Percentiles rank a stretch among this genome's conserved stretches.
Conservation (phyloP, 805 yeast species). For the Ogataea nakhonphanomensis region DNA sequence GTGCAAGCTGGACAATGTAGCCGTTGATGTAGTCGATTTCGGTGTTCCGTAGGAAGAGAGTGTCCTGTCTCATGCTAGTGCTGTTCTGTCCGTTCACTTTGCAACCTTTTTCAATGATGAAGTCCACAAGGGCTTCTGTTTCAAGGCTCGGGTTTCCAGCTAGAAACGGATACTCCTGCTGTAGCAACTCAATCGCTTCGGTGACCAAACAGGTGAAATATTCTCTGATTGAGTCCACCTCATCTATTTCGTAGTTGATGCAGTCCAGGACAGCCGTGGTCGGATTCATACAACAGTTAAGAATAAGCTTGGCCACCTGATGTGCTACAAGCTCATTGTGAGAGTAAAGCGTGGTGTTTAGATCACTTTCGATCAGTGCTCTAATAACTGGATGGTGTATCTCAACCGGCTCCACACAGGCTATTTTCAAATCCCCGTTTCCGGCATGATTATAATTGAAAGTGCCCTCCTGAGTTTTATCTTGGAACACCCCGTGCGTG, state of each 20-base stretch:
- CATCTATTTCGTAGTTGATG: slow-evolving; percentile 68
- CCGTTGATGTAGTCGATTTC: slow-evolving; percentile 88
- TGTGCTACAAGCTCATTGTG: slow-evolving; percentile 46
- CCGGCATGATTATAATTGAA: slow-evolving; percentile 68
- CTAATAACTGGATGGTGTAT: slow-evolving; percentile 23
- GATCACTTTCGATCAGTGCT: slow-evolving; percentile 24
- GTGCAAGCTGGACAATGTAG: slow-evolving; percentile 58
- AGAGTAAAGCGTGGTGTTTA: slow-evolving; percentile 31
- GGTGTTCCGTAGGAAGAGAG: slow-evolving; percentile 49
- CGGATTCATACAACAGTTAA: slow-evolving; percentile 83
- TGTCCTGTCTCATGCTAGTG: slow-evolving; percentile 72
- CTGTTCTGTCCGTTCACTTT: slow-evolving; percentile 46
- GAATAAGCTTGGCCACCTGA: slow-evolving; percentile 72
- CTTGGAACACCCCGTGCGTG: slow-evolving; percentile 75
- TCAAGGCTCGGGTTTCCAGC: slow-evolving; percentile 29
- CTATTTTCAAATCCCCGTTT: slow-evolving; percentile 58
- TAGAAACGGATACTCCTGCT: slow-evolving; percentile 29
- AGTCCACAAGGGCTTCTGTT: slow-evolving; percentile 34
- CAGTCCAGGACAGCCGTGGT: slow-evolving; percentile 76
- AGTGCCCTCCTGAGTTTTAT: slow-evolving; percentile 24
- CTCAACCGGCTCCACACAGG: slow-evolving; percentile 33
- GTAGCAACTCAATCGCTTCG: slow-evolving; percentile 45
- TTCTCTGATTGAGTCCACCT: slow-evolving; percentile 32
- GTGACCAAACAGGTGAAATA: slow-evolving; percentile 41
- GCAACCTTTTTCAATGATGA: slow-evolving; percentile 28